Conservation (phyloP, 23 red algal species). For the Gracilaria gracilis region DNA sequence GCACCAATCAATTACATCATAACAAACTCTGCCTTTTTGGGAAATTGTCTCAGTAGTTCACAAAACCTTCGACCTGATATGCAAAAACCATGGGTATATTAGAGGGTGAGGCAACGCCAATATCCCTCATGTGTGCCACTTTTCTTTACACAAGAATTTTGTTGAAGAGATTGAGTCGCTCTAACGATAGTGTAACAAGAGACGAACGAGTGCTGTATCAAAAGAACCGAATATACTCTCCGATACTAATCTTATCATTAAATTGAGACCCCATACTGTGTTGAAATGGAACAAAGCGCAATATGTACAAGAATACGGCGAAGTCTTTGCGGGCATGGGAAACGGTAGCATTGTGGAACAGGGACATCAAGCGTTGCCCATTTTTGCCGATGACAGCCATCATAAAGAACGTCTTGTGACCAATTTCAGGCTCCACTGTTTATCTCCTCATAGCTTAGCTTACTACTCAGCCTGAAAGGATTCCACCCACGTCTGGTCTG, state of each 20-base stretch:
- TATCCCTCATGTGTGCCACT: neutral
- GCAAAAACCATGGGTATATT: neutral
- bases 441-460: neutral
- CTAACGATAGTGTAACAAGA: neutral
- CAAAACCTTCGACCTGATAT: neutral
- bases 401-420: no score
- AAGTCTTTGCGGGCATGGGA: neutral
- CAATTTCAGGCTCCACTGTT: neutral
- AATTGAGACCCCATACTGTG: neutral
- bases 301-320: neutral
- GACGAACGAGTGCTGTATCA: neutral
- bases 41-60: neutral
- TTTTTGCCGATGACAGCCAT: no score
- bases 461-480: neutral
- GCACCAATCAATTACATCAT: neutral
- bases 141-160: neutral
- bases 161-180: neutral
- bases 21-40: neutral
- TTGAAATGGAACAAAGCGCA: neutral
- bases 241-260: neutral
- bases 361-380: no score
- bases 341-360: no score
- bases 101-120: neutral
- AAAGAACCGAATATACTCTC: slow-evolving; percentile 2
- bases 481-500: neutral